phyloP scores from a whole-genome alignment of 345 rosid species.

The Eucalyptus decipiens region DNA sequence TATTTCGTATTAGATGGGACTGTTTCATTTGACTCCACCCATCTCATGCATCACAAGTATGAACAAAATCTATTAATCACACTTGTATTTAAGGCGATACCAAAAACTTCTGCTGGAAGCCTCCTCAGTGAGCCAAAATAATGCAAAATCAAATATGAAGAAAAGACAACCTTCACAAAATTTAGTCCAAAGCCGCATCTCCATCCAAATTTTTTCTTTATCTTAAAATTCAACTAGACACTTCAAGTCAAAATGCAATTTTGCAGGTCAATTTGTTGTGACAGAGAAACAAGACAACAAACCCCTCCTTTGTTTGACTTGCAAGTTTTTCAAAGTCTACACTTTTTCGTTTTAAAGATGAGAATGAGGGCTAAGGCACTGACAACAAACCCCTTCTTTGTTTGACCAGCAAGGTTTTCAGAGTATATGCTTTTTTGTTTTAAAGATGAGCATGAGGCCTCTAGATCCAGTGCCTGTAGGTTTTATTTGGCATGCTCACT shows the following conservation, averaged over 20 bases:
- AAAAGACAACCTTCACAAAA: not conserved
- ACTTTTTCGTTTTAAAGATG: not conserved
- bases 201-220: not conserved
- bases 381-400: too few species aligned
- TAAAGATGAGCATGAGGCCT: slow-evolving; percentile 66
- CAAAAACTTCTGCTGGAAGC: too few species aligned
- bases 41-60: too few species aligned
- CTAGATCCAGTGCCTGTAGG: slow-evolving; percentile 8
- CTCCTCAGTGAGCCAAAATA: not conserved
- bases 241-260: not conserved
- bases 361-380: slow-evolving; percentile 11
- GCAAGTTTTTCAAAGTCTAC: slow-evolving; percentile 42
- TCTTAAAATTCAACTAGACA: not conserved
- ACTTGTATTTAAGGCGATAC: not conserved
- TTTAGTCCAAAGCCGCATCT: not conserved
- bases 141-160: not conserved
- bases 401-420: not conserved
- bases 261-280: too few species aligned
- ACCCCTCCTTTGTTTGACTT: slow-evolving; percentile 1
- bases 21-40: not conserved
- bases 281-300: not conserved
- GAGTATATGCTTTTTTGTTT: slow-evolving; percentile 7
- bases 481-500: not conserved
- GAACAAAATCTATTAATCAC: not conserved
- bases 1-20: not conserved